Percentiles rank a stretch among this genome's conserved stretches.
Conservation (phyloP, 352 stramenopile species). For the Phytopythium mirpurense region DNA sequence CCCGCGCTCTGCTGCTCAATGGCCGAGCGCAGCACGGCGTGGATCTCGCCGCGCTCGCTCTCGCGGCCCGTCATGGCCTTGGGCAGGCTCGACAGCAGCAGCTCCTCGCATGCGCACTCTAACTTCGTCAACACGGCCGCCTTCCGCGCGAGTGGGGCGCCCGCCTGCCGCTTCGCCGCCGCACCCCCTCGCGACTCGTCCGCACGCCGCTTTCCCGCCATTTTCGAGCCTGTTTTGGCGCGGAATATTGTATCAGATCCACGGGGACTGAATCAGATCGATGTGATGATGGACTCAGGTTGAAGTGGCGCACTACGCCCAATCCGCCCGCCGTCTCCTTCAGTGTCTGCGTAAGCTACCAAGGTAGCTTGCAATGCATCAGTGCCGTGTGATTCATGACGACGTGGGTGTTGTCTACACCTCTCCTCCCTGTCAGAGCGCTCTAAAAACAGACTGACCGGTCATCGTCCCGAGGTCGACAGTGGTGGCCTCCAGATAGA, state of each 20-base stretch:
- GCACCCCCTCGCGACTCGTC: background rate
- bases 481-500: too few relatives aligned
- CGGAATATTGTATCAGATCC: background rate
- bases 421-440: background rate
- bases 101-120: slow-evolving; percentile 45
- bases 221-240: background rate
- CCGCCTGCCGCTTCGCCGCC: background rate
- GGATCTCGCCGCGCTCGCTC: slow-evolving; percentile 54
- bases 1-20: slow-evolving; percentile 46
- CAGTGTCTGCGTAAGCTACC: too few relatives aligned
- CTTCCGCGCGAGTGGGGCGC: background rate
- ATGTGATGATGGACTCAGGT: background rate
- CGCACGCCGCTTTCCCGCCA: slow-evolving; percentile 2
- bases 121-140: slow-evolving; percentile 28
- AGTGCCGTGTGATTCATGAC: too few relatives aligned
- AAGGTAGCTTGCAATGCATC: too few relatives aligned
- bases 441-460: slow-evolving; percentile 2
- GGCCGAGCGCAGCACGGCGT: slow-evolving; percentile 41
- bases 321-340: too few relatives aligned
- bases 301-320: slow-evolving; percentile 3
- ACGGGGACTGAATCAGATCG: background rate
- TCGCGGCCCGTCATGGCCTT: slow-evolving; percentile 52
- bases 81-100: slow-evolving; percentile 56
- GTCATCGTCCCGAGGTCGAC: background rate
- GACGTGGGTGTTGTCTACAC: too few relatives aligned